phyloP scores from a whole-genome alignment of 805 yeast species.

The Suhomyces sp. region DNA sequence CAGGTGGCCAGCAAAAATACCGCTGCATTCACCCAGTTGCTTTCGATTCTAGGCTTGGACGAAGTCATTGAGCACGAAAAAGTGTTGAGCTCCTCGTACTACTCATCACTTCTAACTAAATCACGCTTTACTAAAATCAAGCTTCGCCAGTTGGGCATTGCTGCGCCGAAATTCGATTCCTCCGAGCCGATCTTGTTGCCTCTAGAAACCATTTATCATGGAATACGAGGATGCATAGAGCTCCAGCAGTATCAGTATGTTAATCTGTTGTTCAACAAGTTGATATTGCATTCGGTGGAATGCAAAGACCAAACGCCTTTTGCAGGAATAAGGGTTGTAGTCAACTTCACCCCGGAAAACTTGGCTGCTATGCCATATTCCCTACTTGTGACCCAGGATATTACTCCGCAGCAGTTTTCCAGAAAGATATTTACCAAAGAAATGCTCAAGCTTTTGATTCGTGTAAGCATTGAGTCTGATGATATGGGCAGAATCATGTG shows the following conservation, averaged over 20 bases:
- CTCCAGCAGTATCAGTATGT: slow-evolving; percentile 25
- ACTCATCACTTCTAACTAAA: slow-evolving; percentile 23
- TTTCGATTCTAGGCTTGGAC: slow-evolving; percentile 25
- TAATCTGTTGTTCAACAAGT: slow-evolving; percentile 32
- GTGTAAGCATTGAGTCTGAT: slow-evolving; percentile 22
- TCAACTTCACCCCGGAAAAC: slow-evolving; percentile 8
- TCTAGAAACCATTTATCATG: slow-evolving; percentile 19
- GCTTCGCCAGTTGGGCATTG: slow-evolving; percentile 4
- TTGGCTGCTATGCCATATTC: neutral
- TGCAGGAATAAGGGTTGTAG: slow-evolving; percentile 2
- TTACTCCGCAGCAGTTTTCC: slow-evolving; percentile 12
- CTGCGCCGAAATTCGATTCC: slow-evolving; percentile 9
- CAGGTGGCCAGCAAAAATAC: slow-evolving; percentile 18
- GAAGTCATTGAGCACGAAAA: slow-evolving; percentile 23
- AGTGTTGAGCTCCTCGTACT: slow-evolving; percentile 15
- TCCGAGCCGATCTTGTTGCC: slow-evolving; percentile 15
- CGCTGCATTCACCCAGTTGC: slow-evolving; percentile 19
- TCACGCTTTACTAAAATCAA: slow-evolving; percentile 17
- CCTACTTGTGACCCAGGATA: slow-evolving; percentile 11
- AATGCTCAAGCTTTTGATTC: slow-evolving; percentile 20
- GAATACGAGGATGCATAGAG: slow-evolving; percentile 29
- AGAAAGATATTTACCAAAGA: slow-evolving; percentile 18
- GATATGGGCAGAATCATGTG: slow-evolving; percentile 35
- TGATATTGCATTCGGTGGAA: slow-evolving; percentile 24
- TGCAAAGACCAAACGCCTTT: neutral